Evolutionary conservation across 116 monocot genomes (phyloP).

Genomic region (Zostera marina): DNA sequence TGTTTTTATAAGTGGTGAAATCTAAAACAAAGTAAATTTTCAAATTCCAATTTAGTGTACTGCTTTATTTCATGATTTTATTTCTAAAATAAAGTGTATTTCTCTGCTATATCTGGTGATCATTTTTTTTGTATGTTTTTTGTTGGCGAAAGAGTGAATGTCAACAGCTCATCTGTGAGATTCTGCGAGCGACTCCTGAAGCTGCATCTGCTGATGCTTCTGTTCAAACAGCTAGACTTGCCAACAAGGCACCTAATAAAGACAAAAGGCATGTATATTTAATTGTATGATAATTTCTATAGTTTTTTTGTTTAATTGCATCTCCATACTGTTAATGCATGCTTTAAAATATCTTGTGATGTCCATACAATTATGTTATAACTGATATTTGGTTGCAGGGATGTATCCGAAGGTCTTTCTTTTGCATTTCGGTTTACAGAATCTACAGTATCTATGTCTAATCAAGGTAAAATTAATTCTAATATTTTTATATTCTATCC

Average conservation of each 20-base stretch:
- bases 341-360: neutral
- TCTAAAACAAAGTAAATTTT: too few relatives aligned
- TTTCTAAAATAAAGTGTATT: too few relatives aligned
- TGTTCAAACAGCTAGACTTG: conserved; percentile 92
- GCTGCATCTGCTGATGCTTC: conserved; percentile 97
- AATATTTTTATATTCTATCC: neutral
- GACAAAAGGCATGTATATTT: conserved; percentile 68
- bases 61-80: too few relatives aligned
- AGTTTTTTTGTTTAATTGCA: neutral
- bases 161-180: conserved; percentile 93
- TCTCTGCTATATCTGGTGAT: neutral
- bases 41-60: too few relatives aligned
- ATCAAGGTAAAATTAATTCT: conserved; percentile 46
- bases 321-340: neutral
- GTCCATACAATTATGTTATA: neutral
- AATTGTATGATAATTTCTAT: conserved; percentile 1
- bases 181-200: conserved; percentile 94
- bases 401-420: conserved; percentile 93
- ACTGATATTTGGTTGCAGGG: conserved; percentile 32
- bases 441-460: conserved; percentile 36
- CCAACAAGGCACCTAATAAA: conserved; percentile 66
- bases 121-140: conserved; percentile 1
- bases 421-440: conserved; percentile 99
- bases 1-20: too few relatives aligned
- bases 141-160: conserved; percentile 74